phyloP scores from a whole-genome alignment of 208 protist genomes.

The Acanthamoeba lenticulata region DNA sequence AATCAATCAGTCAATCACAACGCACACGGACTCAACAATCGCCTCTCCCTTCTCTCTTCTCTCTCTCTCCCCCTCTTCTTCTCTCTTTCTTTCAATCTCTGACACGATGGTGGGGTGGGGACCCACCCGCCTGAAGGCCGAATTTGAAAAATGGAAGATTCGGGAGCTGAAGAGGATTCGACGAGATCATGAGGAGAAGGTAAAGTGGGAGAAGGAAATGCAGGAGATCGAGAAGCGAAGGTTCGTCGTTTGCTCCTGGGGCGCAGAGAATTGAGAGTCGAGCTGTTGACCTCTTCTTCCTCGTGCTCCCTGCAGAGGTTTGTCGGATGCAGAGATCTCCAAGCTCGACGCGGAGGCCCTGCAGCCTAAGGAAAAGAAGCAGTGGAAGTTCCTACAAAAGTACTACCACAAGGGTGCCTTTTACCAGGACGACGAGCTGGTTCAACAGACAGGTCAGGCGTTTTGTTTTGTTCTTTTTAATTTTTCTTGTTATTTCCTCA shows the following conservation, averaged over 20 bases:
- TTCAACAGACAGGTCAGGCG: not conserved
- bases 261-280: not conserved
- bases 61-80: no score
- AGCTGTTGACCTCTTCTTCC: not conserved
- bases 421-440: conserved; percentile 73
- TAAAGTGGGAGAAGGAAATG: not conserved
- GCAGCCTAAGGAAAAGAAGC: conserved; percentile 17
- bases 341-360: not conserved
- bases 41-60: no score
- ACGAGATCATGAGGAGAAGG: not conserved
- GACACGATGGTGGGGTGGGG: no score
- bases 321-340: conserved; percentile 26
- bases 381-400: conserved; percentile 78
- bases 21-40: not conserved
- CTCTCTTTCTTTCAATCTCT: no score
- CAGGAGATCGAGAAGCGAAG: not conserved
- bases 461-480: not conserved
- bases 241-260: not conserved
- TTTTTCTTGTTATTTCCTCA: not conserved
- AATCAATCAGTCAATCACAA: not conserved
- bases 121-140: no score
- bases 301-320: not conserved
- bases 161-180: conserved; percentile 21
- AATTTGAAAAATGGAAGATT: conserved; percentile 54
- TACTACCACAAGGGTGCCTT: conserved; percentile 85